Evolutionary conservation across 306 rosid species (phyloP).

Genomic region (Prunus padus): DNA sequence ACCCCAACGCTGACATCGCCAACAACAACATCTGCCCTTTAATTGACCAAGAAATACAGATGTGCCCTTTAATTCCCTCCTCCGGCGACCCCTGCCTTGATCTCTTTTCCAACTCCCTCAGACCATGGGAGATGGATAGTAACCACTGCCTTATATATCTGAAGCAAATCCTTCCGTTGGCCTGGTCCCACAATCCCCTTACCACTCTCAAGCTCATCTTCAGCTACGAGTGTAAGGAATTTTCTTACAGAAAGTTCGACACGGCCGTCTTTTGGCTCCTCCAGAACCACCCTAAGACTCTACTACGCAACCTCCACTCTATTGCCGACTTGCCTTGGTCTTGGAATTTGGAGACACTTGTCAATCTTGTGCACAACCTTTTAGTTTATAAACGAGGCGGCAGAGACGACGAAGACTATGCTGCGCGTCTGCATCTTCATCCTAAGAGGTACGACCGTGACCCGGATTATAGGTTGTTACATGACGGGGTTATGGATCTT

Average conservation of each 20-base stretch:
- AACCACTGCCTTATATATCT: neutral
- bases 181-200: neutral
- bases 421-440: neutral
- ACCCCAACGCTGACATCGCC: no score
- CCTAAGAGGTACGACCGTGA: neutral
- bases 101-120: no score
- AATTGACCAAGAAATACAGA: no score
- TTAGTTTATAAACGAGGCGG: neutral
- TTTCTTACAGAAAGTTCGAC: neutral
- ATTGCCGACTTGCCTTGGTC: no score
- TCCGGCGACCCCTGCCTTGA: no score
- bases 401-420: neutral
- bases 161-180: neutral
- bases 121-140: no score
- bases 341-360: neutral
- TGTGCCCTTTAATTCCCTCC: no score
- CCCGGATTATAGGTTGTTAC: neutral
- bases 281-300: neutral
- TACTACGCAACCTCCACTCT: neutral
- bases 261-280: neutral
- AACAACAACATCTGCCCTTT: no score
- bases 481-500: neutral
- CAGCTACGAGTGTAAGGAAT: neutral
- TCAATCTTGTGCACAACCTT: neutral
- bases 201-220: neutral